phyloP scores from a whole-genome alignment of 2,329 filamentous ascomycete species.

The Verticillium albo-atrum region DNA sequence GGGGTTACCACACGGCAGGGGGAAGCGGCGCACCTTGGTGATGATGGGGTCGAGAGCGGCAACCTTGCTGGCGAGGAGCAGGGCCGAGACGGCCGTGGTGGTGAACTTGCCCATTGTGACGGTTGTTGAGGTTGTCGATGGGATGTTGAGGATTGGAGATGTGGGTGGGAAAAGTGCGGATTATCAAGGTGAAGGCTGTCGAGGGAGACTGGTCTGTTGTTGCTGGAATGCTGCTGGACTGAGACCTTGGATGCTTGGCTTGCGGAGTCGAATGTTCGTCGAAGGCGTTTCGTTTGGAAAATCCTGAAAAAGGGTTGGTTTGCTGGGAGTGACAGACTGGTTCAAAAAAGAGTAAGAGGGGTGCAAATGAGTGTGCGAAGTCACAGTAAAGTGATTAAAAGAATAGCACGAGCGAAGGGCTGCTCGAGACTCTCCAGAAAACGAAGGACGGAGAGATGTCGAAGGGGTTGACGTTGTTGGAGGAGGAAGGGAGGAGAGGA shows the following conservation, averaged over 20 bases:
- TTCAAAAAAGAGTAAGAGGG: conserved; percentile 1
- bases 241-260: neutral
- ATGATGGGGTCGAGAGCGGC: conserved; percentile 53
- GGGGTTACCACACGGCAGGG: too few species aligned
- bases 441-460: neutral
- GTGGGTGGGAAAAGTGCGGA: neutral
- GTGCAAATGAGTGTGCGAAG: conserved; percentile 14
- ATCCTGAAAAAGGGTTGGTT: neutral
- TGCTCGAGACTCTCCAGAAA: conserved; percentile 1
- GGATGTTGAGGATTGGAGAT: neutral
- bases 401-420: conserved; percentile 1
- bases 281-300: neutral
- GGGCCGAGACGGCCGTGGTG: conserved; percentile 27
- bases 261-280: neutral
- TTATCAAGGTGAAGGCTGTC: neutral
- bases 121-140: neutral
- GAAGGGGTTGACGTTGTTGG: neutral
- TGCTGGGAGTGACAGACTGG: neutral
- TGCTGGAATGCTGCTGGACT: neutral
- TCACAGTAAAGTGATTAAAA: conserved; percentile 10
- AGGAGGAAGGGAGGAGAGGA: neutral
- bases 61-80: conserved; percentile 36
- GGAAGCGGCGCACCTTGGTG: conserved; percentile 55
- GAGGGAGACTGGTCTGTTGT: neutral
- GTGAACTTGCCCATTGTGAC: conserved; percentile 10